These are phyloP conservation scores for Eucalyptus lansdowneana DNA, from an alignment of 345 rosid genomes.

Conservation along the genomic window DNA sequence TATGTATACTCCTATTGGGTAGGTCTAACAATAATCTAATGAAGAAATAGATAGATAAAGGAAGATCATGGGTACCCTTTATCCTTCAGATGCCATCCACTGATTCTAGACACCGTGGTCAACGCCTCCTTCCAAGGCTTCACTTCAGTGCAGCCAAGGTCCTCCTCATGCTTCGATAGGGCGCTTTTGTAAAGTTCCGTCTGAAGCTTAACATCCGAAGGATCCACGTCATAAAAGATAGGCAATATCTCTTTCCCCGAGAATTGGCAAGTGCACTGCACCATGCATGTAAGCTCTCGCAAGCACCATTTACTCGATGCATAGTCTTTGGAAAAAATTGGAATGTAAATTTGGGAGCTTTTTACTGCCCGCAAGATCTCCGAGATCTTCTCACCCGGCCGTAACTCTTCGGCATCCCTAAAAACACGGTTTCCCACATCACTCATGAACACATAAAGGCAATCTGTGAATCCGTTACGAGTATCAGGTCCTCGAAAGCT, in stretches of 20 bases:
- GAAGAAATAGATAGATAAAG: not conserved
- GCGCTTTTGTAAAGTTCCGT: not conserved
- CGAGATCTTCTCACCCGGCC: not conserved
- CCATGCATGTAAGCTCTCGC: not conserved
- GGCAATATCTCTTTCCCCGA: not conserved
- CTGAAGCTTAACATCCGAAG: not conserved
- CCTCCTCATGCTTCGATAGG: not conserved
- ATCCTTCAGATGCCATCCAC: not conserved
- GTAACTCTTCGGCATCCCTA: not conserved
- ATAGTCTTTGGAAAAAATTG: not conserved
- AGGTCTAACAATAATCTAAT: not conserved
- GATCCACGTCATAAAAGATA: not conserved
- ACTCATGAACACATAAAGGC: not conserved
- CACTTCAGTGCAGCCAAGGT: not conserved
- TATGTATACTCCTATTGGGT: not conserved
- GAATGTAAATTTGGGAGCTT: not conserved
- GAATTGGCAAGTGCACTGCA: not conserved
- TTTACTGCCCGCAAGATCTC: not conserved
- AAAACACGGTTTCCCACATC: not conserved
- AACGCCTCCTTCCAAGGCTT: not conserved
- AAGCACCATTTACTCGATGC: not conserved
- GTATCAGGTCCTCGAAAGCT: not conserved
- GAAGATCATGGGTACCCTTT: not conserved
- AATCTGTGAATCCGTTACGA: not conserved
- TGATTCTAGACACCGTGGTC: not conserved